phyloP scores from a whole-genome alignment of 2,329 filamentous ascomycete species.

The Cordyceps pruinosa region DNA sequence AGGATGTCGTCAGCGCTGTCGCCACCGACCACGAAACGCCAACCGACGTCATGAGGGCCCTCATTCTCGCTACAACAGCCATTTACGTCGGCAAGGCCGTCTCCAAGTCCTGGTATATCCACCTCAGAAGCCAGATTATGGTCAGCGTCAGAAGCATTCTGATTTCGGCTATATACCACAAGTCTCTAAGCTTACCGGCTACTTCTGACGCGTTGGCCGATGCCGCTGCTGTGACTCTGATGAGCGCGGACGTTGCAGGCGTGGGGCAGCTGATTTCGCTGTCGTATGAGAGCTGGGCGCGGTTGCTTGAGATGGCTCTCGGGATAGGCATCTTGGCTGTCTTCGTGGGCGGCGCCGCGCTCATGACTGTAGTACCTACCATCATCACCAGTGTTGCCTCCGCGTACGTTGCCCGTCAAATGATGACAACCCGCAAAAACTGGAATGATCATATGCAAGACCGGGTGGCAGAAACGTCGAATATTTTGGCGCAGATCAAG shows the following conservation, averaged over 20 bases:
- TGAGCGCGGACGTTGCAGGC: not conserved
- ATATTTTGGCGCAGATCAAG: slow-evolving; percentile 4
- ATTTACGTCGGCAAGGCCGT: slow-evolving; percentile 1
- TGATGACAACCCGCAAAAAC: not conserved
- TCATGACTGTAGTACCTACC: not conserved
- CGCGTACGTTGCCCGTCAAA: not conserved
- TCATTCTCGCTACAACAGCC: not conserved
- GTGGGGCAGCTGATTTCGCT: not conserved
- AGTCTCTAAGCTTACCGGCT: not conserved
- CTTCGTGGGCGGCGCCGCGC: not conserved
- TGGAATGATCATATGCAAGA: slow-evolving; percentile 7
- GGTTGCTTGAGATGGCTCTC: not conserved
- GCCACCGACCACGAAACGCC: not conserved
- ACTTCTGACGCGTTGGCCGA: not conserved
- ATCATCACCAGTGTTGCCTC: not conserved
- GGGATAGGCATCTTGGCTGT: not conserved
- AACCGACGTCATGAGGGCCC: not conserved
- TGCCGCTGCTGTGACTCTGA: not conserved
- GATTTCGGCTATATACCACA: not conserved
- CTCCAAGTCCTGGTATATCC: slow-evolving; percentile 1
- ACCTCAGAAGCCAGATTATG: not conserved
- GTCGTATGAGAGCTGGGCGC: not conserved
- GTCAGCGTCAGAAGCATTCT: not conserved
- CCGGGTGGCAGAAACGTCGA: not conserved
- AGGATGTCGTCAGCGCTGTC: not conserved